These are phyloP conservation scores for Gnetum montanum DNA, from an alignment of 75 land plant species.

Conservation along the genomic window DNA sequence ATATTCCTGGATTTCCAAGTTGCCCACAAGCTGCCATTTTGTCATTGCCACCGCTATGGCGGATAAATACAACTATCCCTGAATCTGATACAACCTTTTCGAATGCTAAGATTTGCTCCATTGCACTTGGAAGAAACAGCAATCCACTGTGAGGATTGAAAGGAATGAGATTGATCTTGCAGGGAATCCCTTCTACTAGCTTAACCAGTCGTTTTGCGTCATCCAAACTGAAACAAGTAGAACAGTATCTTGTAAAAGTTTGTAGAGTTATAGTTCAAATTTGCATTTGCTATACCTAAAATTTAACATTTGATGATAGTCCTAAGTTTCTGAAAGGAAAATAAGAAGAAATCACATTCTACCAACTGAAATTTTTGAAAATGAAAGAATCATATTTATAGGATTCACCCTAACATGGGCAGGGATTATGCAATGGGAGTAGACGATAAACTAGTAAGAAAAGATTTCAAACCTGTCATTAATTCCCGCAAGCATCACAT, in stretches of 20 bases:
- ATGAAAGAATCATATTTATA: too few species aligned
- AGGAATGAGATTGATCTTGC: slow-evolving; percentile 90
- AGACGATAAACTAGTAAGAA: slow-evolving; percentile 2
- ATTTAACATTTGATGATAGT: too few species aligned
- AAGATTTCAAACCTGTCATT: slow-evolving; percentile 59
- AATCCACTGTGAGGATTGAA: slow-evolving; percentile 87
- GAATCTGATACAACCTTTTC: slow-evolving; percentile 67
- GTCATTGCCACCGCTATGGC: slow-evolving; percentile 84
- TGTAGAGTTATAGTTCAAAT: not conserved
- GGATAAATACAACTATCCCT: slow-evolving; percentile 58
- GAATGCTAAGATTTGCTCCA: slow-evolving; percentile 70
- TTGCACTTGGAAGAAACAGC: slow-evolving; percentile 45
- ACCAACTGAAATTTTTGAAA: not conserved
- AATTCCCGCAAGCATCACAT: slow-evolving; percentile 83
- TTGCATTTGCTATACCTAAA: not conserved
- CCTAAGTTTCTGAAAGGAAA: too few species aligned
- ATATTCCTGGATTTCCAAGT: slow-evolving; percentile 61
- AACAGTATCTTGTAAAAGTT: too few species aligned
- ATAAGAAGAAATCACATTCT: not conserved
- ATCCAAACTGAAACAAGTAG: slow-evolving; percentile 37
- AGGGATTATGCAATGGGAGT: too few species aligned
- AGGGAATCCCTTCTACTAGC: slow-evolving; percentile 72
- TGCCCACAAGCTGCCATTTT: slow-evolving; percentile 99
- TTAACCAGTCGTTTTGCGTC: slow-evolving; percentile 70
- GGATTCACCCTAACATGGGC: not conserved